A percentile compares a stretch with the other conserved stretches of the same genome.
Evolutionary conservation across 371 early-diverging fungal species (phyloP).

Genomic region (Mucor lusitanicus): DNA sequence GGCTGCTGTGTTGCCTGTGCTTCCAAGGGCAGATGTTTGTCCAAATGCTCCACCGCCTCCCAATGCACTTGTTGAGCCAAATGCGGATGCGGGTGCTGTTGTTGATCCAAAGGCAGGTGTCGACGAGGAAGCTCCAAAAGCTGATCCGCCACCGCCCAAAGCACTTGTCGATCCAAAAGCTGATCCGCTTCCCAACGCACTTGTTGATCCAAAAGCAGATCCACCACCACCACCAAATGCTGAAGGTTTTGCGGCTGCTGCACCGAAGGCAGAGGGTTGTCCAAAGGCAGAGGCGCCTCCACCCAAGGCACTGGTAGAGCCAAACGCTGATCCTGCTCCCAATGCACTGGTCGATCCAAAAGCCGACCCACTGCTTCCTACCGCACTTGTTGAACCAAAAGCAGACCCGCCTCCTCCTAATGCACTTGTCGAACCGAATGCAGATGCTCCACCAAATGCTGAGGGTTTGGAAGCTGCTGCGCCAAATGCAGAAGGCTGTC

Average conservation of each 20-base stretch:
- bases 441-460: conserved; percentile 29
- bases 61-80: conserved; percentile 10
- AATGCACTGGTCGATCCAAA: conserved; percentile 22
- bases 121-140: conserved; percentile 14
- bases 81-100: conserved; percentile 14
- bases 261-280: conserved; percentile 30
- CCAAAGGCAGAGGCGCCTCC: conserved; percentile 27
- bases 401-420: conserved; percentile 22
- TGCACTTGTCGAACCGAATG: conserved; percentile 27
- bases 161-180: conserved; percentile 26
- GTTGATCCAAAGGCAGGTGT: conserved; percentile 31
- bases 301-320: conserved; percentile 11
- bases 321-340: conserved; percentile 28
- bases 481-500: conserved; percentile 18
- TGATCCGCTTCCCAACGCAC: conserved; percentile 7
- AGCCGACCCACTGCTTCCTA: conserved; percentile 15
- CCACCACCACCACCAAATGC: conserved; percentile 22
- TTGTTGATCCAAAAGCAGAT: conserved; percentile 17
- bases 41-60: conserved; percentile 25
- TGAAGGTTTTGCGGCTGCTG: conserved; percentile 12
- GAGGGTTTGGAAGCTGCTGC: conserved; percentile 14
- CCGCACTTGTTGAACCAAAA: conserved; percentile 29
- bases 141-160: conserved; percentile 9
- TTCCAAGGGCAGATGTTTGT: conserved; percentile 15
- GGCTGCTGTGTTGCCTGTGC: conserved; percentile 8